Evolutionary conservation across 371 early-diverging fungal species (phyloP).

Genomic region (Dinochytrium kinnereticum): DNA sequence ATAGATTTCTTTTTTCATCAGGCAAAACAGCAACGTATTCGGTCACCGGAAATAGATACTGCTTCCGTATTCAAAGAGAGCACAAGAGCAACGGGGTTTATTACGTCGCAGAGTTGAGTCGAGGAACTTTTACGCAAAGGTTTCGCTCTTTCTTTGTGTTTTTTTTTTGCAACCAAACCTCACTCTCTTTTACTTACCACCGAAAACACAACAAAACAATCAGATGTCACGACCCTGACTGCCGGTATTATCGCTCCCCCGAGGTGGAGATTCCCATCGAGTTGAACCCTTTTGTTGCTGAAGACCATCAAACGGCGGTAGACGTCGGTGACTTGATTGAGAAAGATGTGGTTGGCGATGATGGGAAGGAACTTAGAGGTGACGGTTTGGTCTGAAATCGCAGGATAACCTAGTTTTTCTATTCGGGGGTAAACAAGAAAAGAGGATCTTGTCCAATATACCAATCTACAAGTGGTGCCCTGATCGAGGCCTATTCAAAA

Average conservation of each 20-base stretch:
- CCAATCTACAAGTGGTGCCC: too few relatives aligned
- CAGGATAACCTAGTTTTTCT: too few relatives aligned
- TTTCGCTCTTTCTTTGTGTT: too few relatives aligned
- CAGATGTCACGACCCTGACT: conserved; percentile 37
- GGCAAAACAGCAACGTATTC: conserved; percentile 17
- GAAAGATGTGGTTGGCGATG: too few relatives aligned
- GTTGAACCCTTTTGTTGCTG: conserved; percentile 21
- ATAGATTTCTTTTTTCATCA: conserved; percentile 13
- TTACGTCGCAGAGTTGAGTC: conserved; percentile 29
- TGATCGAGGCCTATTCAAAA: too few relatives aligned
- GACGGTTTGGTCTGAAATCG: too few relatives aligned
- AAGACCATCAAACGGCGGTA: background rate
- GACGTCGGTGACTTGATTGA: background rate
- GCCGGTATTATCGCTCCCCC: conserved; percentile 22
- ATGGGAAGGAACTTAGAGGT: too few relatives aligned
- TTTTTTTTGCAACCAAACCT: too few relatives aligned
- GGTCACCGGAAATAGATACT: conserved; percentile 31
- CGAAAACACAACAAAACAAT: background rate
- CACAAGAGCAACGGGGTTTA: conserved; percentile 41
- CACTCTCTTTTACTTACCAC: background rate
- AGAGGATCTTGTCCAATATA: too few relatives aligned
- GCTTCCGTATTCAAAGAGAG: conserved; percentile 29
- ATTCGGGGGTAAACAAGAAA: too few relatives aligned
- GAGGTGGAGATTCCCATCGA: conserved; percentile 21
- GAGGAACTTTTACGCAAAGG: conserved; percentile 28